Evolutionary conservation across 441 rosid species (phyloP).

Genomic region (Erodium trifolium): DNA sequence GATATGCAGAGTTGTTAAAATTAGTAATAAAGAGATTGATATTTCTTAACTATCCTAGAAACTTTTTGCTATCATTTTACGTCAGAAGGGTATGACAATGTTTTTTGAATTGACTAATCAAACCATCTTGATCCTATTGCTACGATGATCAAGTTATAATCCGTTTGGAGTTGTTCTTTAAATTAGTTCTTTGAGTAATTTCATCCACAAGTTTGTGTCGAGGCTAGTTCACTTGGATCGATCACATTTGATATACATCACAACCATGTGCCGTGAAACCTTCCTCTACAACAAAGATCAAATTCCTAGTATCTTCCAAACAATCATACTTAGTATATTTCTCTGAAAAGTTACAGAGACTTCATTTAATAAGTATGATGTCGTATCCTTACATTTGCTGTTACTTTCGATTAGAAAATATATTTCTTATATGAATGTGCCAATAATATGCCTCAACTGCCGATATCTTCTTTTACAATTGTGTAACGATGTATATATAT

Average conservation of each 20-base stretch:
- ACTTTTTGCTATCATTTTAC: background rate
- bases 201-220: background rate
- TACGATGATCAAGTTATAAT: background rate
- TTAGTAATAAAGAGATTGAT: background rate
- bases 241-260: background rate
- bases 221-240: background rate
- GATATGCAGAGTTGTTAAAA: background rate
- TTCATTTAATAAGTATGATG: background rate
- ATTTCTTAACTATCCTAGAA: background rate
- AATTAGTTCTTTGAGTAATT: background rate
- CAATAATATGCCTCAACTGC: background rate
- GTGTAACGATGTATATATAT: background rate
- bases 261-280: background rate
- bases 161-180: background rate
- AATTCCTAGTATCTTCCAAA: constrained; percentile 2
- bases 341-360: background rate
- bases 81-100: background rate
- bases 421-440: background rate
- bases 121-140: background rate
- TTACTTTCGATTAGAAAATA: background rate
- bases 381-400: background rate
- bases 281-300: background rate
- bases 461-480: background rate
- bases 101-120: background rate
- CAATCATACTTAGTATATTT: background rate